Evolutionary conservation across 352 stramenopile genomes (phyloP), one percentile per base, ranked within the genome.

Genomic region (Thalassiosira hispida): DNA sequence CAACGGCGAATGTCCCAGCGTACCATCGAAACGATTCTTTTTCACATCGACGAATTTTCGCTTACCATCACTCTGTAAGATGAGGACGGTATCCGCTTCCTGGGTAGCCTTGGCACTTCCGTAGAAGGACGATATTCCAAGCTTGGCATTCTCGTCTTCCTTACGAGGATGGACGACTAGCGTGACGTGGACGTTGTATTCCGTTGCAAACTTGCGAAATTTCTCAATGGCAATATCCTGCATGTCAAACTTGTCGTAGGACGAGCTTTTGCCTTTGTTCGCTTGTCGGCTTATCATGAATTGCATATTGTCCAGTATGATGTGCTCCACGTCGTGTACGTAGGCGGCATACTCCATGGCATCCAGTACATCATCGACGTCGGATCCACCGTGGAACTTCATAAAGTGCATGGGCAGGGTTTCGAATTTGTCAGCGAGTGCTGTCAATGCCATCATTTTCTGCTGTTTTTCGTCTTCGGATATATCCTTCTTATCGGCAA

Each of bases 301-400:
- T 89, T 99, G 98, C 76, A 99, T 95, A 82, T 99, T 99, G 89
- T 99, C 98, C 49, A 99, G 83, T 79, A 99, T 94, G 53, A 99
- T 97, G 87, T 99, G 97, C 86, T 98, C 92, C 51, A 99, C 96
- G 84, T 99, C 97, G 83, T 99, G 96, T 16, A 97, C 96, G 74
- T 99, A 99, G 27, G 98, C 96, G 9, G 89, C 95, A 85, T 98
- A 98, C 79, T 98, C 96, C 96, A 99, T 99, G 2, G 97, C 96
- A 84, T 99, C 97, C 51, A 99, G 80, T 31, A 99, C 96, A 73
- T 98, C 94, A 31, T 96, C 88, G 12, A 96, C 73, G 62, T 92
- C 87, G 5, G 96, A 98, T 62, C 94, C 96, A 57, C 97, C 97
- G 83, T 99, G 98, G 81, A 99, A 99, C 33, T 96, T 94, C 90